Evolutionary conservation across 768 basidiomycete genomes (phyloP).

Genomic region (Hypholoma sublateritium): DNA sequence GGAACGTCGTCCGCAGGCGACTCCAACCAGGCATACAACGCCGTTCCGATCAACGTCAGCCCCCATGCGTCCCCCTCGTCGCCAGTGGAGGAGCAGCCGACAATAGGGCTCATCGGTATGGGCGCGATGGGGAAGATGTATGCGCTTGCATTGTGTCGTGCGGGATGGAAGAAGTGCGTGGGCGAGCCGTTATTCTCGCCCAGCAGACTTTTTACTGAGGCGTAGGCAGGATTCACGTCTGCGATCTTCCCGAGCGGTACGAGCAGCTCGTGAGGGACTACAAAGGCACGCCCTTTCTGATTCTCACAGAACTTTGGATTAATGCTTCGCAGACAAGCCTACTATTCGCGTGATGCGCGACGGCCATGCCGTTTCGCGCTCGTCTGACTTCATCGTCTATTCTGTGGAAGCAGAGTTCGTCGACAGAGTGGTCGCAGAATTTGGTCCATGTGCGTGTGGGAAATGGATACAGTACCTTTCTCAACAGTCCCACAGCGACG

Average conservation of each 20-base stretch:
- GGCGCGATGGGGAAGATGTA: constrained; percentile 98
- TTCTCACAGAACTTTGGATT: background rate
- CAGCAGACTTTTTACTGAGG: constrained; percentile 2
- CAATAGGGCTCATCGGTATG: constrained; percentile 94
- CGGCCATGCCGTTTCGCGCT: constrained; percentile 85
- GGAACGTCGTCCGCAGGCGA: background rate
- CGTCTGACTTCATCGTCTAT: constrained; percentile 93
- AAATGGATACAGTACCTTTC: no score
- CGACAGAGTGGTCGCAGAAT: constrained; percentile 78
- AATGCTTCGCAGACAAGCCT: constrained; percentile 42
- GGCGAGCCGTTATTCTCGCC: background rate
- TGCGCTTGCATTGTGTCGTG: constrained; percentile 69
- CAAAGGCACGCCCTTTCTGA: constrained; percentile 41
- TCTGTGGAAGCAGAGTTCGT: constrained; percentile 93
- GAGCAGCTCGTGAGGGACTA: constrained; percentile 62
- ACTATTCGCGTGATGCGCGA: constrained; percentile 68
- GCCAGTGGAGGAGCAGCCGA: constrained; percentile 52
- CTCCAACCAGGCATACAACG: constrained; percentile 8
- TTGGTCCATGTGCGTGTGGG: constrained; percentile 79
- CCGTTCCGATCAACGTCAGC: constrained; percentile 27
- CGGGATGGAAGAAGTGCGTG: constrained; percentile 81
- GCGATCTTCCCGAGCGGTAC: constrained; percentile 77
- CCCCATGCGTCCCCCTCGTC: constrained; percentile 33
- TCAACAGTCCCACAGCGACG: constrained; percentile 56
- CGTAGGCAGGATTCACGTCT: constrained; percentile 76